Base-by-base conservation (phyloP, 2,329 filamentous ascomycete genomes). In the Penicillium sclerotiorum region DNA sequence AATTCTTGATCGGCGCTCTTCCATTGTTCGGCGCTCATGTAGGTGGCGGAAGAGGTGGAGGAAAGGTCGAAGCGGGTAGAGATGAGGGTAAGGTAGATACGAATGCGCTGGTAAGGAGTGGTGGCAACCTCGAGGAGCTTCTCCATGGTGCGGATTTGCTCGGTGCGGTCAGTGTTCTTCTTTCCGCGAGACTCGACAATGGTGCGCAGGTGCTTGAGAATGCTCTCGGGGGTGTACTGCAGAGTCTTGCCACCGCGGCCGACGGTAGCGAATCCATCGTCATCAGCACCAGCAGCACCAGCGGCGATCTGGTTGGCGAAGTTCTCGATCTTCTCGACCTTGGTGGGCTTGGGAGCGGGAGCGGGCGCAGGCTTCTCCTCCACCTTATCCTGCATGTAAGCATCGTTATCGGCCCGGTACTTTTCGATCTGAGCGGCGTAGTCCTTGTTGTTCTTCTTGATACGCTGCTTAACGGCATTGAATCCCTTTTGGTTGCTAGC, bases 401-500 rank as follows among this genome's bases (percentile, higher is more conserved):
- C 85, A 58, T 93, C 90, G 73, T 93, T 90, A 73, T 95, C 85
- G 57, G 84, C 86, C 61, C 89, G 83, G 79, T 93, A 99, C 57
- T 86, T 83, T 62, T 96, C 90, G 64, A 99, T 87, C 68, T 96
- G 89, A 55, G 82, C 79, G 67, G 90, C 84, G 76, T 93, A 93
- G 58, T 97, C 93, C 77, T 95, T 95, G 82, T 93, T 95, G 77
- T 93, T 93, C 84, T 96, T 97, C 84, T 93, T 92, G 79, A 99
- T 90, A 77, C 92, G 92, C 75, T 99, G 94, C 78, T 96, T 95
- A 68, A 97, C 89, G 56, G 92, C 90, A 73, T 97, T 99, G 67
- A 99, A 83, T 66, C 92, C 91, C 76, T 91, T 90, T 59, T 91
- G 88, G 70, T 93, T 95, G 68, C 87, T 94, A 55, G 92, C 91